Evolutionary conservation across 805 yeast genomes (phyloP).

Genomic region (Dipodascopsis uninucleata): DNA sequence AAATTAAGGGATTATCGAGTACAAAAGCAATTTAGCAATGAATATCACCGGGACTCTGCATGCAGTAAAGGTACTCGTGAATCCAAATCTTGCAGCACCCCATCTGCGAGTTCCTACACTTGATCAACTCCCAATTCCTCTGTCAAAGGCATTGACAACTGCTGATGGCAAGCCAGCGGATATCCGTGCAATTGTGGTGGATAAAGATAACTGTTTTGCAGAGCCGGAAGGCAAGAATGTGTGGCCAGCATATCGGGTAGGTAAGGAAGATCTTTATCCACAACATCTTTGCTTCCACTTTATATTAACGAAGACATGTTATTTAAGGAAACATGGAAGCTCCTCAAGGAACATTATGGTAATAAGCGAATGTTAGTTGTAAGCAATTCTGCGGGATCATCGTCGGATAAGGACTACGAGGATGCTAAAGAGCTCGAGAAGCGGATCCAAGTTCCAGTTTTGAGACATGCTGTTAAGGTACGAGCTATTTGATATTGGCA

Average conservation of each 20-base stretch:
- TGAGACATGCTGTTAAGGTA: slow-evolving; percentile 35
- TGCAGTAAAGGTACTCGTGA: slow-evolving; percentile 4
- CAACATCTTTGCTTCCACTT: slow-evolving; percentile 9
- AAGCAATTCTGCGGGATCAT: slow-evolving; percentile 81
- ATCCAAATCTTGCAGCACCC: slow-evolving; percentile 12
- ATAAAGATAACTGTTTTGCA: slow-evolving; percentile 95
- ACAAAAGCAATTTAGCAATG: background rate
- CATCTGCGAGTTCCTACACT: slow-evolving; percentile 19
- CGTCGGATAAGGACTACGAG: slow-evolving; percentile 5
- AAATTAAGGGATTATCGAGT: background rate
- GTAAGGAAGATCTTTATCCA: slow-evolving; percentile 1
- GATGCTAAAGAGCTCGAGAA: slow-evolving; percentile 12
- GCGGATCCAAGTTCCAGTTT: slow-evolving; percentile 34
- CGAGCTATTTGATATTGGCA: too few species aligned
- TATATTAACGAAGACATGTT: slow-evolving; percentile 22
- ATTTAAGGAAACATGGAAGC: slow-evolving; percentile 58
- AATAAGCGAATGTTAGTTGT: slow-evolving; percentile 70
- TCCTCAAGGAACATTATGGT: slow-evolving; percentile 57
- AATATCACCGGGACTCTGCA: slow-evolving; percentile 14
- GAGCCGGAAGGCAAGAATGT: slow-evolving; percentile 73
- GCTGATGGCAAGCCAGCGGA: slow-evolving; percentile 12
- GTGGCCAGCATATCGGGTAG: slow-evolving; percentile 61
- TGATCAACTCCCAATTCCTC: slow-evolving; percentile 24
- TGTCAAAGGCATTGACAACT: slow-evolving; percentile 6
- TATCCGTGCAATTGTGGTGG: slow-evolving; percentile 48